Base-by-base conservation (phyloP, 2,329 filamentous ascomycete genomes). In the Penicillium italicum region DNA sequence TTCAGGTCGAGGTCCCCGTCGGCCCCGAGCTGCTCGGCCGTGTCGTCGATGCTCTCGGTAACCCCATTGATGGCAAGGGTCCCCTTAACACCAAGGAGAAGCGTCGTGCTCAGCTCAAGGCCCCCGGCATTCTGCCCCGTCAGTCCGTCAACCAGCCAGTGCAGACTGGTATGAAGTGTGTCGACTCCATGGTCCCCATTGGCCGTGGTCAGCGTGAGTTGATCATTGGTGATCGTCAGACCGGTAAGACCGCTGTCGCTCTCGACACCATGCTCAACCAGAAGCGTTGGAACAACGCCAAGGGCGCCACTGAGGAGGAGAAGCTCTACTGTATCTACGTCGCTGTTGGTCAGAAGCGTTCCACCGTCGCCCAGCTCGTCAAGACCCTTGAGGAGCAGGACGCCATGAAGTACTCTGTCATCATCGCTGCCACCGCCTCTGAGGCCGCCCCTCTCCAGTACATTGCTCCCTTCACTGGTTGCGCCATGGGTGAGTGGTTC, bases 241-340 rank as follows among this genome's bases (percentile, higher is more conserved):
- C 94, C 72, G 94, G 94, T 80, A 99, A 99, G 89, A 99, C 94
- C 76, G 94, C 94, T 73, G 93, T 99, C 76, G 93, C 89, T 73
- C 90, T 99, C 62, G 94, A 99, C 78, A 87, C 93, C 78, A 97
- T 99, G 70, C 88, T 99, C 62, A 99, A 99, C 89, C 94, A 99
- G 85, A 95, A 94, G 87, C 86, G 93, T 75, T 97, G 93, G 93
- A 99, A 99, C 87, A 82, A 97, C 87, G 82, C 79, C 76, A 72
- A 79, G 42, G 0, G 4, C 75, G 83, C 75, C 78, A 92, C 97
- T 76, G 94, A 99, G 86, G 81, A 78, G 76, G 93, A 97, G 89
- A 99, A 99, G 87, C 91, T 99, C 57, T 99, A 96, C 90, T 97
- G 93, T 78, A 84, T 99, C 80, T 99, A 99, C 86, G 94, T 97